These are phyloP conservation scores for Phlebiopsis flavidoalba DNA, from an alignment of 768 basidiomycete genomes.

Conservation along the genomic window DNA sequence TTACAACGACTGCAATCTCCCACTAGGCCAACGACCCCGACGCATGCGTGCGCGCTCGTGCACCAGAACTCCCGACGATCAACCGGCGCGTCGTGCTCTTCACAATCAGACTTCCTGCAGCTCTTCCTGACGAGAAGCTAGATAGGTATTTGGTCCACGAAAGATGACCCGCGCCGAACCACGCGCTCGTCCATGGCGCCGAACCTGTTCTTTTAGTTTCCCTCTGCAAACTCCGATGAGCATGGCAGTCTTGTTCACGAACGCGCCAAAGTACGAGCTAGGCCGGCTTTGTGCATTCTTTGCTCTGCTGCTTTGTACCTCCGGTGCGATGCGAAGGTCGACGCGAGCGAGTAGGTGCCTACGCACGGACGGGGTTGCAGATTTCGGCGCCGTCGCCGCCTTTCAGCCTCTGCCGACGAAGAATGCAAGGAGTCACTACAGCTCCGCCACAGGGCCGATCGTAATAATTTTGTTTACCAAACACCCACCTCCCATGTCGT, in stretches of 20 bases:
- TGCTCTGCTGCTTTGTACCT: constrained; percentile 80
- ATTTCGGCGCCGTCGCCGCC: constrained; percentile 37
- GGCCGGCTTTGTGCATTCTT: constrained; percentile 80
- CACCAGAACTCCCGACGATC: constrained; percentile 74
- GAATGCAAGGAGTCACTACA: constrained; percentile 42
- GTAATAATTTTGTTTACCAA: neutral
- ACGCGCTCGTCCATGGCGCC: constrained; percentile 92
- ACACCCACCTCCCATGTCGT: neutral
- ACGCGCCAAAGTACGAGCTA: constrained; percentile 94
- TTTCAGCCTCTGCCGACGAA: constrained; percentile 33
- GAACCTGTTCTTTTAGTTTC: constrained; percentile 78
- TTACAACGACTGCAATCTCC: constrained; percentile 88
- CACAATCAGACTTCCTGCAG: constrained; percentile 86
- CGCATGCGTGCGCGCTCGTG: constrained; percentile 70
- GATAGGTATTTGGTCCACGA: constrained; percentile 65
- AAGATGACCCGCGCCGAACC: constrained; percentile 88
- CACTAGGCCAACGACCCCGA: constrained; percentile 60
- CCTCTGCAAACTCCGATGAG: constrained; percentile 83
- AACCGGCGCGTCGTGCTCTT: constrained; percentile 86
- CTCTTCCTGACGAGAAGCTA: constrained; percentile 79
- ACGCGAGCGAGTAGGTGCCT: constrained; percentile 73
- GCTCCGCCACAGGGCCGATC: neutral
- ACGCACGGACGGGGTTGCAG: constrained; percentile 77
- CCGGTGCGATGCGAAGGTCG: constrained; percentile 68
- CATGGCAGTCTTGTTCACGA: constrained; percentile 88